Evolutionary conservation across 2,329 filamentous ascomycete species (phyloP).

Genomic region (Fusarium temperatum): DNA sequence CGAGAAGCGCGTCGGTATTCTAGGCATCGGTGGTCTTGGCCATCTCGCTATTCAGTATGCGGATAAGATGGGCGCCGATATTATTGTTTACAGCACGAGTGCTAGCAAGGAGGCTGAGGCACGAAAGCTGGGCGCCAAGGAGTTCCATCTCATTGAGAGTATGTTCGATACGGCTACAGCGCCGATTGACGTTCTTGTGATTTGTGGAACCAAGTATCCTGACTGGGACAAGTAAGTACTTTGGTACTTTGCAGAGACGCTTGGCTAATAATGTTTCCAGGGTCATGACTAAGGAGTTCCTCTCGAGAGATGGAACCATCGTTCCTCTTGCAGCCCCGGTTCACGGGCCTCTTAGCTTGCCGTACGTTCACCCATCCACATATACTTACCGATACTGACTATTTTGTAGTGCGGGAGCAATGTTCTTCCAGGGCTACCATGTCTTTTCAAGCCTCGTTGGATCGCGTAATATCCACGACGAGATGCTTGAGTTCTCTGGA

Average conservation of each 20-base stretch:
- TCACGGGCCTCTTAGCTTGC: neutral
- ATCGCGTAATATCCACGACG: neutral
- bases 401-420: neutral
- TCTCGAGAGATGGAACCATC: neutral
- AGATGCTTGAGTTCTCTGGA: constrained; percentile 5
- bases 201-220: constrained; percentile 6
- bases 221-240: constrained; percentile 35
- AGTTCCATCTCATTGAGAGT: neutral
- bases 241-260: fast-evolving
- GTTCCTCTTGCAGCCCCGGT: constrained; percentile 1
- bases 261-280: fast-evolving
- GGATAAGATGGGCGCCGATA: neutral
- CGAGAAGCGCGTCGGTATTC: neutral
- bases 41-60: constrained; percentile 5
- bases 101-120: constrained; percentile 1
- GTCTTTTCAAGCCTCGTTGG: neutral
- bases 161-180: constrained; percentile 1
- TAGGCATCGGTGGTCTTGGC: constrained; percentile 4
- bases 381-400: neutral
- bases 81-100: constrained; percentile 5
- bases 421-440: constrained; percentile 12
- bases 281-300: constrained; percentile 3
- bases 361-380: neutral
- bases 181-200: constrained; percentile 1
- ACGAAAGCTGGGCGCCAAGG: neutral